phyloP scores from a whole-genome alignment of 768 basidiomycete species.

The Ramaria sp. region DNA sequence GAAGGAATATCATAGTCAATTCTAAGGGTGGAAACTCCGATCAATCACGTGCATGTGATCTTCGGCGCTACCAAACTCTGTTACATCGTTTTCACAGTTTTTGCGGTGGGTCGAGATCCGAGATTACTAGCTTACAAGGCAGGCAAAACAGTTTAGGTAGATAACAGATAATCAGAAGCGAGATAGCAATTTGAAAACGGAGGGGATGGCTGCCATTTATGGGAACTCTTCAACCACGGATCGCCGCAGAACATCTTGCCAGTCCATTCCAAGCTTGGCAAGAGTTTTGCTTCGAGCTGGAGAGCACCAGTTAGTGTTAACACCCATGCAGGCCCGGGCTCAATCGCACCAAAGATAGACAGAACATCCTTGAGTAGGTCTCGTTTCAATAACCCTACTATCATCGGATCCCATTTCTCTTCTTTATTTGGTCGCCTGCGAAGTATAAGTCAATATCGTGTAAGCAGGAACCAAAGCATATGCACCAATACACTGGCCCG shows the following conservation, averaged over 20 bases:
- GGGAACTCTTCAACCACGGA: constrained; percentile 5
- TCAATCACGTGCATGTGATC: too few species aligned
- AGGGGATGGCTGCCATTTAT: neutral
- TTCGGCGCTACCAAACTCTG: too few species aligned
- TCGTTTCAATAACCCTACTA: constrained; percentile 67
- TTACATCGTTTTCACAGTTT: too few species aligned
- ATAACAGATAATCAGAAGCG: too few species aligned
- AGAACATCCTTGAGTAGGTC: constrained; percentile 79
- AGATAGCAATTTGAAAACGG: too few species aligned
- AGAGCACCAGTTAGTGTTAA: neutral
- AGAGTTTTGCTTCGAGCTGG: constrained; percentile 67
- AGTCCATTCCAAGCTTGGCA: constrained; percentile 64
- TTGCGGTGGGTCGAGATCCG: too few species aligned
- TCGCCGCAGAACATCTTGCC: constrained; percentile 58
- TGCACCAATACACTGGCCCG: constrained; percentile 85
- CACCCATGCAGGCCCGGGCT: neutral
- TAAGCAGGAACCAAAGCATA: constrained; percentile 10
- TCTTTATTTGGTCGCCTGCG: constrained; percentile 58
- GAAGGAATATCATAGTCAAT: too few species aligned
- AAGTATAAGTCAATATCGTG: neutral
- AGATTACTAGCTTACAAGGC: too few species aligned
- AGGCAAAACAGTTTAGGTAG: too few species aligned
- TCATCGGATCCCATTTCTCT: constrained; percentile 52
- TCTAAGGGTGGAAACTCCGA: too few species aligned
- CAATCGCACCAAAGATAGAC: constrained; percentile 56